These are phyloP conservation scores for Candida xyloterini DNA, from an alignment of 805 yeast species.

Conservation along the genomic window DNA sequence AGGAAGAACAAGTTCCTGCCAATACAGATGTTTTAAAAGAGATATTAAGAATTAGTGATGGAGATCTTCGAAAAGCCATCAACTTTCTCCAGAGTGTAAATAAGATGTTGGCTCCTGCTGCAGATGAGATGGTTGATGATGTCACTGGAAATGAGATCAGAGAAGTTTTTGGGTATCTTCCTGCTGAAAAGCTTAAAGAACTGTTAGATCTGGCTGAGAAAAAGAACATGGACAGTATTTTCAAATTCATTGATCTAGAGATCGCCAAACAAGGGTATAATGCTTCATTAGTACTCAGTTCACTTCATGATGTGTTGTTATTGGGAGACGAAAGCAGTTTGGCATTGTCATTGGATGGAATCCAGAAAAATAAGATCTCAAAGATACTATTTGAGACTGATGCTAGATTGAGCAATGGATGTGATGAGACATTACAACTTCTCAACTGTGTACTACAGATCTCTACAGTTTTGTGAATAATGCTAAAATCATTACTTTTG, in stretches of 20 bases:
- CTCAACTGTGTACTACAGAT: conserved; percentile 59
- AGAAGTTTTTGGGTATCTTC: conserved; percentile 36
- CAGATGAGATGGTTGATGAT: conserved; percentile 29
- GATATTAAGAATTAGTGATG: conserved; percentile 71
- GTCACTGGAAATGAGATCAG: conserved; percentile 19
- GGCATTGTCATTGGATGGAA: conserved; percentile 53
- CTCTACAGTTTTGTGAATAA: conserved; percentile 35
- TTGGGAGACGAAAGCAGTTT: conserved; percentile 31
- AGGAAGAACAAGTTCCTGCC: conserved; percentile 40
- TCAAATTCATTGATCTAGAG: conserved; percentile 25
- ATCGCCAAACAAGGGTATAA: conserved; percentile 34
- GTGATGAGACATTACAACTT: conserved; percentile 83
- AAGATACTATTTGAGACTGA: conserved; percentile 71
- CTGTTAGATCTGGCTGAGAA: conserved; percentile 19
- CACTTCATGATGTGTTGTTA: conserved; percentile 33
- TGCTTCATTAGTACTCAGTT: conserved; percentile 29
- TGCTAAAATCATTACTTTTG: conserved; percentile 8
- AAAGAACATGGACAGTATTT: conserved; percentile 25
- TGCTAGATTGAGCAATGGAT: conserved; percentile 71
- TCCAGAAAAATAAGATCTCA: conserved; percentile 64
- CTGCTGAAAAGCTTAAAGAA: conserved; percentile 18
- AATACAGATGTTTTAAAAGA: conserved; percentile 56
- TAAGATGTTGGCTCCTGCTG: conserved; percentile 39
- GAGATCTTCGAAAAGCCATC: conserved; percentile 92
- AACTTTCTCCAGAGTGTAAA: conserved; percentile 85